Evolutionary conservation across 75 land plant genomes (phyloP).

Genomic region (Cupressus sempervirens): DNA sequence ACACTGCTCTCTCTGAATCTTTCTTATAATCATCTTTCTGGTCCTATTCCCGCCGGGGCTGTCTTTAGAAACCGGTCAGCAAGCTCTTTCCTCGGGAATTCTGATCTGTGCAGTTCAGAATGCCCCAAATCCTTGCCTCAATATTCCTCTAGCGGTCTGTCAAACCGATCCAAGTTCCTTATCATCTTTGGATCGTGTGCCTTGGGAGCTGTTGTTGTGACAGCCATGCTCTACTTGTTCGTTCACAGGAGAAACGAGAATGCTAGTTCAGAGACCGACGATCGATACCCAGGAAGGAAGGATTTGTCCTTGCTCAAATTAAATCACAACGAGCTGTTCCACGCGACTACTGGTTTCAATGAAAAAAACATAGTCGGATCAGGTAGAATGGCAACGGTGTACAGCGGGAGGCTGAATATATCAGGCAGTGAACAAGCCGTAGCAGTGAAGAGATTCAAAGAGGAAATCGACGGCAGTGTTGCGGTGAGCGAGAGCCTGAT

Average conservation of each 20-base stretch:
- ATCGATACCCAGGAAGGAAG: not conserved
- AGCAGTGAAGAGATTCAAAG: not conserved
- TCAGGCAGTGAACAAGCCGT: not conserved
- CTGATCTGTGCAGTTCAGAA: slow-evolving; percentile 14
- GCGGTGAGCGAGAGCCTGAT: not conserved
- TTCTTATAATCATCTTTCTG: slow-evolving; percentile 21
- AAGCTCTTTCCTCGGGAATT: slow-evolving; percentile 25
- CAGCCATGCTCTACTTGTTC: not conserved
- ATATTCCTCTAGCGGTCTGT: not conserved
- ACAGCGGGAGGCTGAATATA: not conserved
- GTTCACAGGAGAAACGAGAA: not conserved
- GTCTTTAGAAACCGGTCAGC: slow-evolving; percentile 12
- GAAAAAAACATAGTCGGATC: not conserved
- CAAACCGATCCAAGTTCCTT: not conserved
- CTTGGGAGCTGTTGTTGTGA: not conserved
- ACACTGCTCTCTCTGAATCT: slow-evolving; percentile 17
- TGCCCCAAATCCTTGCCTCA: slow-evolving; percentile 9
- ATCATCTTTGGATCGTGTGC: not conserved
- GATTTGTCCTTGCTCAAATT: not conserved
- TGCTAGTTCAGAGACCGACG: too few relatives aligned
- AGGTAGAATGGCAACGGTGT: not conserved
- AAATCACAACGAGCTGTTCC: not conserved
- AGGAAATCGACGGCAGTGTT: not conserved
- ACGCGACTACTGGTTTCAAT: not conserved
- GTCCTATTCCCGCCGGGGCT: slow-evolving; percentile 21